Evolutionary conservation across 371 early-diverging fungal species (phyloP), one percentile per base, ranked within the genome.

Genomic region (Mucor lusitanicus): DNA sequence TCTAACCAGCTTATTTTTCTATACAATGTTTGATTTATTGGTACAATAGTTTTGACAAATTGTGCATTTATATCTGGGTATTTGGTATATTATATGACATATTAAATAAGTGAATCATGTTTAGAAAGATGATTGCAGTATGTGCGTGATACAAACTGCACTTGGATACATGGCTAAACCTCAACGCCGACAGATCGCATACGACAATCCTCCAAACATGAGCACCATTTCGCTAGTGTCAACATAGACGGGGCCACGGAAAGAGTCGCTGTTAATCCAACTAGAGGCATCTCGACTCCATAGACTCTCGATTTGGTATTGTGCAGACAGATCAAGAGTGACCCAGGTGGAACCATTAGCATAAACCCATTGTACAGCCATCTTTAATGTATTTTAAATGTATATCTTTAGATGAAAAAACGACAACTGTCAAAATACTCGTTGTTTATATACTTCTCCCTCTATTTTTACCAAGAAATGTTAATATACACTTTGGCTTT

Each of bases 281-380:
- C 39, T 56, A 6, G 68, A 68, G 11, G 56, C 35, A 39, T 68
- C 63, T 12, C 30, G 21, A 23, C 48, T 57, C 68, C 68, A 63
- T 57, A 68, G 27, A 5, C 30, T 32, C 39, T 68, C 63, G 17
- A 68, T 63, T 48, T 62, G 44, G 33, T 33, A 28, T 58, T 63
- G 63, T 7, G 63, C 63, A 13, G 56, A 23, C 19, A 25, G n/a
- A 19, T 68, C 68, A 23, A 68, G 39, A 37, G 63, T 39, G 7
- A 68, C 61, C 68, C 63, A 68, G 2, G 33, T 39, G 23, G 46
- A 44, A 37, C 68, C 68, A 28, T 68, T 58, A 48, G 68, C 68
- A 33, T 57, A 62, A 40, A 57, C 33, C 68, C 68, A 63, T 68
- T 68, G 58, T 39, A 48, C 21, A 25, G 63, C 46, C 46, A 46